A percentile compares a stretch with the other conserved stretches of the same genome.
phyloP scores from a whole-genome alignment of 345 rosid genomes.

The Angophora floribunda region DNA sequence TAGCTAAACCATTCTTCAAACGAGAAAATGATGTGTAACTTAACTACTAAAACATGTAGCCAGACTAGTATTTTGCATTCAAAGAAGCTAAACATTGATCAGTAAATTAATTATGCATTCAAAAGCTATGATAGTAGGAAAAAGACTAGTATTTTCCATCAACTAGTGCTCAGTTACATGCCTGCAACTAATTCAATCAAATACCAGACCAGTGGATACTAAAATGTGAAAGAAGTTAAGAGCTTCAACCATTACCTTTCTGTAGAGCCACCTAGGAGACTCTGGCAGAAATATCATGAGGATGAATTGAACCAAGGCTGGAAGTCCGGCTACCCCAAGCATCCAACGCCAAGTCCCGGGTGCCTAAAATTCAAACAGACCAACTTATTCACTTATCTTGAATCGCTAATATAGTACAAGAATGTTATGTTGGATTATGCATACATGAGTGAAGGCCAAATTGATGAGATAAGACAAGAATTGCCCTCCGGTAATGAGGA shows the following conservation, averaged over 20 bases:
- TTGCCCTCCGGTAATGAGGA: constrained; percentile 81
- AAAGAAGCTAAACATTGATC: background rate
- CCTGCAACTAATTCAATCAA: background rate
- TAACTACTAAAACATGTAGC: background rate
- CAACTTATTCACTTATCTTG: background rate
- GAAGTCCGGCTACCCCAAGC: constrained; percentile 74
- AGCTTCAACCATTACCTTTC: constrained; percentile 13
- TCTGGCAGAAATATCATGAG: constrained; percentile 71
- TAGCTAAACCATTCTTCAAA: background rate
- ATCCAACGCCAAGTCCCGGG: constrained; percentile 94
- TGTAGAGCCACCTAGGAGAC: constrained; percentile 84
- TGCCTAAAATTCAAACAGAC: constrained; percentile 14
- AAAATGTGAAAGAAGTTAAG: background rate
- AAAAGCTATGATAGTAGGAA: background rate
- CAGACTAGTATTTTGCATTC: background rate
- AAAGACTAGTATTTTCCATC: background rate
- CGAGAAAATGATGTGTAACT: background rate
- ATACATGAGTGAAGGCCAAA: constrained; percentile 65
- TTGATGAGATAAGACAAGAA: constrained; percentile 78
- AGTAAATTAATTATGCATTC: background rate
- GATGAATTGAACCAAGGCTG: constrained; percentile 53
- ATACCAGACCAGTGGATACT: background rate
- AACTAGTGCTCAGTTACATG: background rate
- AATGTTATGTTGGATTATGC: background rate
- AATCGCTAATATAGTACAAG: background rate